Percentiles rank a stretch among this genome's conserved stretches.
These are phyloP conservation scores for Diaporthe batatas DNA, from an alignment of 2,329 filamentous ascomycete species.

Conservation along the genomic window DNA sequence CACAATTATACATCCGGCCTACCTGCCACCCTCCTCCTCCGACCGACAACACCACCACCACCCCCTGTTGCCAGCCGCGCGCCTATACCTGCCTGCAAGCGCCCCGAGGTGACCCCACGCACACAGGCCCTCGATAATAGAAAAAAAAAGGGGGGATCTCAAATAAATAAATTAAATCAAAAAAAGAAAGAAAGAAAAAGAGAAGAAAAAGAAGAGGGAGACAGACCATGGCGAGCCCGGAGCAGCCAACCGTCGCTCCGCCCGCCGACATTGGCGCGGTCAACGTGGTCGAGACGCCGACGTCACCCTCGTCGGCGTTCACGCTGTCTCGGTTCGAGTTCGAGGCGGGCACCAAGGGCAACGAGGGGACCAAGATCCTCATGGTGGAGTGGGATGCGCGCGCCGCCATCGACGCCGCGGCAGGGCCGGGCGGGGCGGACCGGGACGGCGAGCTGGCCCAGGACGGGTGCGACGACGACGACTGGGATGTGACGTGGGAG, in stretches of 20 bases:
- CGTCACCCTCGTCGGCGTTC: slow-evolving; percentile 59
- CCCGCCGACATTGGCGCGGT: slow-evolving; percentile 36
- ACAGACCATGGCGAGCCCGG: slow-evolving; percentile 37
- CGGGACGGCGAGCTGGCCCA: slow-evolving; percentile 18
- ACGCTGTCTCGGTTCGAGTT: slow-evolving; percentile 91
- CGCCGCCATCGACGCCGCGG: slow-evolving; percentile 38
- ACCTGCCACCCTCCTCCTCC: neutral
- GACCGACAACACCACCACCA: neutral
- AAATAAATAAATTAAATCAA: no score
- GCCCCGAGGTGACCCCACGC: slow-evolving; percentile 32
- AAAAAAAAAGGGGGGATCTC: no score
- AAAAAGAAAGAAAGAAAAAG: no score
- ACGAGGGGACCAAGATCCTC: slow-evolving; percentile 89
- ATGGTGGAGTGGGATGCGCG: slow-evolving; percentile 88
- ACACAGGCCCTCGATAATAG: neutral
- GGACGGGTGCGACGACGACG: slow-evolving; percentile 80
- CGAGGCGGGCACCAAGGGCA: slow-evolving; percentile 75
- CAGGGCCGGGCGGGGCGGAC: slow-evolving; percentile 23
- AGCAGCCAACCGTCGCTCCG: slow-evolving; percentile 38
- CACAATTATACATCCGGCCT: slow-evolving; percentile 2
- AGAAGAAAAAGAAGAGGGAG: neutral
- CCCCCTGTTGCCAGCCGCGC: slow-evolving; percentile 38
- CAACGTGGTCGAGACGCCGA: slow-evolving; percentile 55
- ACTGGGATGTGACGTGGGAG: slow-evolving; percentile 52
- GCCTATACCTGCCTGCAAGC: slow-evolving; percentile 23